Percentiles rank a stretch among this genome's conserved stretches.
phyloP scores from a whole-genome alignment of 1,284 basidiomycete species.

The Neolentinus lepideus region DNA sequence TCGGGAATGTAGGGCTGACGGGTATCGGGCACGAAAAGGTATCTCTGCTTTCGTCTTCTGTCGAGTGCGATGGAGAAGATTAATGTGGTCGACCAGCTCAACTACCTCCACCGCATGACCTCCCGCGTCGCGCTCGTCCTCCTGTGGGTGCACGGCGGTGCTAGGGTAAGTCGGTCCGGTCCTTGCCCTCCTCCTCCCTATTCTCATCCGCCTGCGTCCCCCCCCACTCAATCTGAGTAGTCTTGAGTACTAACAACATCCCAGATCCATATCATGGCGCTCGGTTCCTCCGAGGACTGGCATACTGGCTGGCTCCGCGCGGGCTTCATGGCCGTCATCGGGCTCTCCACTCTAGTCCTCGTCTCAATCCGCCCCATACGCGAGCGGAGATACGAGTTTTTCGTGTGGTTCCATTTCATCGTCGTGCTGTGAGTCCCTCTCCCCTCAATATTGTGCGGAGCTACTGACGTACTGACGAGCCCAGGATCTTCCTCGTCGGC shows the following conservation, averaged over 20 bases:
- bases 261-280: background rate
- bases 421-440: conserved; percentile 14
- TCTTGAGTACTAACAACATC: background rate
- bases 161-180: conserved; percentile 34
- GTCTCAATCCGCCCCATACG: conserved; percentile 18
- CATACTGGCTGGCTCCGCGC: background rate
- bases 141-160: conserved; percentile 42
- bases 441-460: background rate
- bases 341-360: conserved; percentile 15
- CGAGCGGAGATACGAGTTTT: conserved; percentile 16
- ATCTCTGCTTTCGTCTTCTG: no score
- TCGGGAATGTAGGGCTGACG: background rate
- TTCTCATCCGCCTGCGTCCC: no score
- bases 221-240: background rate
- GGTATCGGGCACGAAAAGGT: background rate
- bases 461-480: background rate
- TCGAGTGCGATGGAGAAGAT: background rate
- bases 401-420: conserved; percentile 18
- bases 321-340: conserved; percentile 12
- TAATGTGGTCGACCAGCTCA: conserved; percentile 27
- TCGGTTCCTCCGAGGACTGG: background rate
- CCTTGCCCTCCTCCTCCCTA: no score
- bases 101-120: conserved; percentile 43
- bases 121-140: conserved; percentile 41
- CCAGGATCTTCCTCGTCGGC: conserved; percentile 32